Evolutionary conservation across 108 stramenopile genomes (phyloP).

Genomic region (Nitzschia putrida): DNA sequence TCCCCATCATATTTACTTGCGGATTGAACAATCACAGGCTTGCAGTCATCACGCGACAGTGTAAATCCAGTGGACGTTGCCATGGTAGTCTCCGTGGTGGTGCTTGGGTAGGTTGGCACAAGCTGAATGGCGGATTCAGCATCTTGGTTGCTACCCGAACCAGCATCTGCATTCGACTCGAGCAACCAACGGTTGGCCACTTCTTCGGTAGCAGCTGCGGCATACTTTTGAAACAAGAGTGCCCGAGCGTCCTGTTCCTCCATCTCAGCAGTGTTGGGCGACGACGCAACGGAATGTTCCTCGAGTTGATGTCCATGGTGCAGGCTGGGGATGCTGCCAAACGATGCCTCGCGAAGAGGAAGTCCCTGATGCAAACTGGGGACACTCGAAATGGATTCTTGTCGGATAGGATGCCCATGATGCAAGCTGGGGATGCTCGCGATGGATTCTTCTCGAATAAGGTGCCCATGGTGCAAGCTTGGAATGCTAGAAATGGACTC

Average conservation of each 20-base stretch:
- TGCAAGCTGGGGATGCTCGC: constrained; percentile 28
- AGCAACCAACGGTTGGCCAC: constrained; percentile 13
- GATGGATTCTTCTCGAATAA: constrained; percentile 38
- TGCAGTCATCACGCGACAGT: neutral
- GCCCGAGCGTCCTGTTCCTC: neutral
- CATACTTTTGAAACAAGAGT: neutral
- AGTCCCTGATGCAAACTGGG: constrained; percentile 37
- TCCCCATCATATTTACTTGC: constrained; percentile 41
- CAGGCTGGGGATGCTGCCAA: constrained; percentile 19
- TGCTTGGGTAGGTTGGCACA: neutral
- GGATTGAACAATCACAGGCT: constrained; percentile 25
- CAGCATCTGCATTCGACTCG: neutral
- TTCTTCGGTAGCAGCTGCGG: neutral
- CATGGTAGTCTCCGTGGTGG: neutral
- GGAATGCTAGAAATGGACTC: constrained; percentile 35
- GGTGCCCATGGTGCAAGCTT: constrained; percentile 31
- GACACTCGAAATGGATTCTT: constrained; percentile 28
- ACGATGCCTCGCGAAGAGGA: constrained; percentile 29
- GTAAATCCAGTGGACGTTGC: neutral
- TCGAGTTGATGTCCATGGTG: constrained; percentile 18
- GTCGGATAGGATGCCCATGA: constrained; percentile 17
- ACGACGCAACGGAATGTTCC: constrained; percentile 6
- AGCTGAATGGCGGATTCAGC: neutral
- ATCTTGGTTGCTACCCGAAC: neutral
- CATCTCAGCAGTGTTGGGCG: neutral